These are phyloP conservation scores for Plasmopara viticola DNA, from an alignment of 352 stramenopile species.

Conservation along the genomic window DNA sequence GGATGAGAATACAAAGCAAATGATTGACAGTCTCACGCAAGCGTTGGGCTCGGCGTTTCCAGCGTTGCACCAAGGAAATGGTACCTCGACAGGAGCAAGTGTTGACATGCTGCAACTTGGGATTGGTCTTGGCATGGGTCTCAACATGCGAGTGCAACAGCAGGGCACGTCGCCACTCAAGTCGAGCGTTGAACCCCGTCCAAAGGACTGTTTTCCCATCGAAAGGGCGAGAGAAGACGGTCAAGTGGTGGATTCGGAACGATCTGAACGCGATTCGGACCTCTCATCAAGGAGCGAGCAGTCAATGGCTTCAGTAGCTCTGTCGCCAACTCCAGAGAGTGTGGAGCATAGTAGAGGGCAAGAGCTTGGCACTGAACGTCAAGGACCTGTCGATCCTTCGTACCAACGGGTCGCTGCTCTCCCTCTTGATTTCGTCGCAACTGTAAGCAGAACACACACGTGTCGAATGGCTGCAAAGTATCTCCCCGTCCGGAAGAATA, in stretches of 20 bases:
- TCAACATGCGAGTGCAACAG: conserved; percentile 68
- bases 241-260: conserved; percentile 18
- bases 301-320: conserved; percentile 39
- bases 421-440: conserved; percentile 57
- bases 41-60: conserved; percentile 34
- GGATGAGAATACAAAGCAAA: conserved; percentile 50
- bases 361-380: no score
- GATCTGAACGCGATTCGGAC: conserved; percentile 28
- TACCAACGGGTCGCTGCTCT: conserved; percentile 59
- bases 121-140: conserved; percentile 86
- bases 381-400: conserved; percentile 33
- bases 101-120: conserved; percentile 74
- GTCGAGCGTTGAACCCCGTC: not conserved
- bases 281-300: conserved; percentile 25
- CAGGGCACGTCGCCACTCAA: conserved; percentile 23
- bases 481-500: conserved; percentile 65
- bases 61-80: conserved; percentile 14
- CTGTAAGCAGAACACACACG: conserved; percentile 64
- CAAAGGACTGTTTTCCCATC: no score
- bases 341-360: conserved; percentile 26
- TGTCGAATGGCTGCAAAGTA: conserved; percentile 79
- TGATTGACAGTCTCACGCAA: conserved; percentile 74
- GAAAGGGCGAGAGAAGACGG: conserved; percentile 22
- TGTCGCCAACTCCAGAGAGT: conserved; percentile 53
- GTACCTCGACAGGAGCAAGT: conserved; percentile 12